Percentiles rank a stretch among this genome's conserved stretches.
Conservation (phyloP, 441 rosid genomes). For the Adansonia madagascariensis region DNA sequence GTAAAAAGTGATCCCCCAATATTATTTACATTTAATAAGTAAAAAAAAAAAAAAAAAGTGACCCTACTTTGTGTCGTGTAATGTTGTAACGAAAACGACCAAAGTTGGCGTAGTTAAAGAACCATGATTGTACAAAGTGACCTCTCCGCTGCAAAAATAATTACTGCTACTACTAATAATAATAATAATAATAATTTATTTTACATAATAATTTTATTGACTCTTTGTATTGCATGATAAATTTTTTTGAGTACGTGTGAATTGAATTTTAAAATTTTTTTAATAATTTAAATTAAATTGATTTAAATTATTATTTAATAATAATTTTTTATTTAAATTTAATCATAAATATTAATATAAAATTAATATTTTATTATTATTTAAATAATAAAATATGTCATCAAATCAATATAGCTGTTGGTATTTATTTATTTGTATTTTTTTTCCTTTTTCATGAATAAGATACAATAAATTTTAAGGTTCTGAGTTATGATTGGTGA, state of each 20-base stretch:
- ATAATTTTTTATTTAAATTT: no score
- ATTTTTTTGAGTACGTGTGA: no score
- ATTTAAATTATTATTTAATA: no score
- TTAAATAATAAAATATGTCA: no score
- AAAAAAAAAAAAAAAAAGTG: neutral
- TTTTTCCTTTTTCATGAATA: neutral
- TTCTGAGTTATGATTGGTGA: neutral
- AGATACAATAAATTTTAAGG: neutral
- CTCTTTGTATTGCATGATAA: no score
- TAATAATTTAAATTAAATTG: no score
- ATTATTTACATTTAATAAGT: no score
- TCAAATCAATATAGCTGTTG: neutral
- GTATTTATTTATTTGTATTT: neutral
- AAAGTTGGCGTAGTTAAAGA: neutral
- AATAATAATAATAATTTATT: neutral
- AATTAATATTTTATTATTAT: no score
- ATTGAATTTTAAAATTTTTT: no score
- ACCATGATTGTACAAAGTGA: slow-evolving; percentile 4
- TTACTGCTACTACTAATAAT: neutral
- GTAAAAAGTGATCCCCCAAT: neutral
- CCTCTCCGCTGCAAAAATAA: neutral
- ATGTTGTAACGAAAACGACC: neutral
- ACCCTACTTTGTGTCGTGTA: neutral
- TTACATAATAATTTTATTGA: no score
- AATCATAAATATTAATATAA: no score